Evolutionary conservation across 2,329 filamentous ascomycete genomes (phyloP).

Genomic region (Ophioceras dolichostomum): DNA sequence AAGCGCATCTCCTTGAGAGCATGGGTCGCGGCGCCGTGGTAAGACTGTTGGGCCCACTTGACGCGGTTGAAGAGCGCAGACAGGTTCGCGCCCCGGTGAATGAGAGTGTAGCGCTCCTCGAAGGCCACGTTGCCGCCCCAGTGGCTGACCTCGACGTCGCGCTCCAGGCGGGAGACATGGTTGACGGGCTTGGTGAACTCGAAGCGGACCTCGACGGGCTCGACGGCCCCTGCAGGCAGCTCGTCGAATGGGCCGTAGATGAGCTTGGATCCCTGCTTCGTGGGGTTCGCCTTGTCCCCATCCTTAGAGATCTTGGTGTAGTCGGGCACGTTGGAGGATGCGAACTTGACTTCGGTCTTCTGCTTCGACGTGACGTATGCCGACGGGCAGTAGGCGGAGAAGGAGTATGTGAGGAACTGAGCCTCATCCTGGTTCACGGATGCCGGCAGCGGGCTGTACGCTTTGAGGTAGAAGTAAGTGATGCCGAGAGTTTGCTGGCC

Average conservation of each 20-base stretch:
- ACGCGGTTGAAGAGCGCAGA: slow-evolving; percentile 62
- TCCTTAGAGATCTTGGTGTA: slow-evolving; percentile 65
- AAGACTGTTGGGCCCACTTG: slow-evolving; percentile 60
- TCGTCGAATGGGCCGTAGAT: slow-evolving; percentile 85
- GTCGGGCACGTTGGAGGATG: slow-evolving; percentile 66
- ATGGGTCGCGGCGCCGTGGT: slow-evolving; percentile 63
- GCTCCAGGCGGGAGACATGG: slow-evolving; percentile 67
- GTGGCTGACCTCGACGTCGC: slow-evolving; percentile 90
- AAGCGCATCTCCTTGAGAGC: slow-evolving; percentile 76
- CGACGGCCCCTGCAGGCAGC: slow-evolving; percentile 61
- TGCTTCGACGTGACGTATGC: slow-evolving; percentile 82
- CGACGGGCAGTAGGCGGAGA: slow-evolving; percentile 75
- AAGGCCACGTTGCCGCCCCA: slow-evolving; percentile 96
- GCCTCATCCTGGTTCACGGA: slow-evolving; percentile 72
- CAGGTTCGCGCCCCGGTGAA: slow-evolving; percentile 74
- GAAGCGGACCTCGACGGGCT: slow-evolving; percentile 71
- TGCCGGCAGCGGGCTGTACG: slow-evolving; percentile 70
- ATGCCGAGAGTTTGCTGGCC: slow-evolving; percentile 79
- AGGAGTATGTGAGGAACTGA: slow-evolving; percentile 77
- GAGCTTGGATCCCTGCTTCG: slow-evolving; percentile 74
- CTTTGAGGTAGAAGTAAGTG: slow-evolving; percentile 67
- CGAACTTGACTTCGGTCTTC: slow-evolving; percentile 93
- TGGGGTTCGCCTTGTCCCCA: slow-evolving; percentile 49
- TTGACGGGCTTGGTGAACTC: slow-evolving; percentile 90
- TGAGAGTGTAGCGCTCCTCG: slow-evolving; percentile 84